Percentiles rank a stretch among this genome's conserved stretches.
phyloP scores from a whole-genome alignment of 202 grass and related monocot species.

The Dendrocalamus latiflorus region DNA sequence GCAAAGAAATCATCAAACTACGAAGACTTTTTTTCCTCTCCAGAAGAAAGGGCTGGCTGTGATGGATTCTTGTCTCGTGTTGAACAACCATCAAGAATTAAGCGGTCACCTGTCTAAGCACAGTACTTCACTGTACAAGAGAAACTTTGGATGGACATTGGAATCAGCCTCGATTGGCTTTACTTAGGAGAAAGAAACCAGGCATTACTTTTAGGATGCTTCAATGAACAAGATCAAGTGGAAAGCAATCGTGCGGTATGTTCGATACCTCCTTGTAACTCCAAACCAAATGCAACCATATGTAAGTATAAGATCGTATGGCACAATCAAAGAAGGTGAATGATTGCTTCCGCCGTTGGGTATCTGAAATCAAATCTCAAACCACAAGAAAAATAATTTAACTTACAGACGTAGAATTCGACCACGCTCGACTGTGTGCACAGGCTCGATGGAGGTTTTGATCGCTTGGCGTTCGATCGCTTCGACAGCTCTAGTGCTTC shows the following conservation, averaged over 20 bases:
- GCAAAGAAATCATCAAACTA: background rate
- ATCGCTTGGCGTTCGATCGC: too few relatives aligned
- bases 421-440: too few relatives aligned
- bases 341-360: too few relatives aligned
- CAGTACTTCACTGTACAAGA: background rate
- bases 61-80: background rate
- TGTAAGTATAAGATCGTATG: too few relatives aligned
- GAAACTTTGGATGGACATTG: background rate
- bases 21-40: background rate
- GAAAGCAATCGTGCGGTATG: background rate
- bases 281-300: background rate
- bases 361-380: too few relatives aligned
- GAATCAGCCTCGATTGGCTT: background rate
- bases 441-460: too few relatives aligned
- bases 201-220: background rate
- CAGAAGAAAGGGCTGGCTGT: background rate
- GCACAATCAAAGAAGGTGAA: too few relatives aligned
- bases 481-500: too few relatives aligned
- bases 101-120: background rate
- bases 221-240: background rate
- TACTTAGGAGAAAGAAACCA: background rate
- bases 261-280: background rate
- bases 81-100: background rate
- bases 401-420: too few relatives aligned
- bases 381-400: too few relatives aligned